Base-by-base conservation (phyloP, 2,329 filamentous ascomycete genomes). In the Talaromyces sp. region DNA sequence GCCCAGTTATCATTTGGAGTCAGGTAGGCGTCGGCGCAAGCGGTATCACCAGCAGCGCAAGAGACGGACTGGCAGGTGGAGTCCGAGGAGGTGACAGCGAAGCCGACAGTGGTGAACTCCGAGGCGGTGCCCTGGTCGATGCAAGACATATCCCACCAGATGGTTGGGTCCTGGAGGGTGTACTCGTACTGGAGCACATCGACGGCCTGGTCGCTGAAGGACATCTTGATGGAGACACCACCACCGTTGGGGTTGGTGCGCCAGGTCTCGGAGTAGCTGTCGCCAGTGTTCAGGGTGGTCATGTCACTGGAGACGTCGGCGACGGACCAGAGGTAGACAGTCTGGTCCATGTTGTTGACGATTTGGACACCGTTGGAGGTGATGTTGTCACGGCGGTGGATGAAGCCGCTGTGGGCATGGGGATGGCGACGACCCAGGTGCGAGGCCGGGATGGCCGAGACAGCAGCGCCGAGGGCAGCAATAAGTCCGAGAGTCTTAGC, bases 181-280 rank as follows among this genome's bases (percentile, higher is more conserved):
- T 77, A 77, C 66, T 77, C 74, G 65, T 75, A 77, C 71, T 78
- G 76, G n/a, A 78, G 73, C 53, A 78, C 71, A 25, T 76, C 69
- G 60, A 63, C 44, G 63, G 74, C 71, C 57, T 65, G 62, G 22
- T 68, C 65, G 22, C 64, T 61, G 63, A 71, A 70, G 62, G 75
- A 68, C 44, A 78, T 67, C 72, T 78, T 78, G 70, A 78, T 76
- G 55, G 75, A 77, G 64, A 77, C 66, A 64, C 76, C 76, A 52
- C 76, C 76, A 52, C 74, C 75, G 64, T 75, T 72, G 65, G 68
- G 63, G 69, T 75, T 76, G 64, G 58, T 62, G 59, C 67, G 67
- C 71, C 71, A 78, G 44, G 65, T 49, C 64, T 77, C 74, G 4
- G 64, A 60, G 70, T 73, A 76, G 65, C 62, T 68, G 28, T 72